Conservation (phyloP, 1,284 basidiomycete species). For the Sanghuangporus weigelae region DNA sequence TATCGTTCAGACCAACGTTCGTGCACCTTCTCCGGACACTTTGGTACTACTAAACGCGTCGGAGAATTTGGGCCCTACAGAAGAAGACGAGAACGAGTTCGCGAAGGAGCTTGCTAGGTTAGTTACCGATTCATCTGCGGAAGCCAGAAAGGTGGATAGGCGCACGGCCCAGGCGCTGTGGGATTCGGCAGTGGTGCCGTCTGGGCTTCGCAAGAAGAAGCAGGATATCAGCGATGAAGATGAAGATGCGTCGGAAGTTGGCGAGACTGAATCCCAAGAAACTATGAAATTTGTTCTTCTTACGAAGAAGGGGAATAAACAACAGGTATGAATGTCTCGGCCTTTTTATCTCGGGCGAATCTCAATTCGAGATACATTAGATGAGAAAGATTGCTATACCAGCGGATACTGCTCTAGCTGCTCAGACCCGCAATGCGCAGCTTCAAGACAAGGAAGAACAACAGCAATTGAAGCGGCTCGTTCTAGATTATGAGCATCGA, state of each 20-base stretch:
- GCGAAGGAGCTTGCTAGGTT: conserved; percentile 94
- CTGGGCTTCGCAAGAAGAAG: conserved; percentile 56
- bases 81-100: conserved; percentile 91
- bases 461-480: conserved; percentile 91
- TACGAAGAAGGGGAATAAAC: conserved; percentile 91
- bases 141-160: conserved; percentile 80
- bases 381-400: conserved; percentile 84
- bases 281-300: conserved; percentile 93
- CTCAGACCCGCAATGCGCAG: conserved; percentile 86
- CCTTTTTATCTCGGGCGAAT: not conserved
- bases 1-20: conserved; percentile 49
- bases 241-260: conserved; percentile 32
- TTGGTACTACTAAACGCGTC: conserved; percentile 64
- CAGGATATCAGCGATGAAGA: conserved; percentile 51
- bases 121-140: conserved; percentile 80
- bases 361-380: conserved; percentile 36
- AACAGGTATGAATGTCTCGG: conserved; percentile 55
- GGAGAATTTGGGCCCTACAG: conserved; percentile 69
- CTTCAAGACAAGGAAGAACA: conserved; percentile 91
- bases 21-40: conserved; percentile 72
- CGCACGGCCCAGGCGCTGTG: conserved; percentile 79
- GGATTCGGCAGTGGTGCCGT: conserved; percentile 78
- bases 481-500: conserved; percentile 80
- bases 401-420: conserved; percentile 77
- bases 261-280: conserved; percentile 32